Conservation (phyloP, 768 basidiomycete genomes). For the Podaxis mareebaensis region DNA sequence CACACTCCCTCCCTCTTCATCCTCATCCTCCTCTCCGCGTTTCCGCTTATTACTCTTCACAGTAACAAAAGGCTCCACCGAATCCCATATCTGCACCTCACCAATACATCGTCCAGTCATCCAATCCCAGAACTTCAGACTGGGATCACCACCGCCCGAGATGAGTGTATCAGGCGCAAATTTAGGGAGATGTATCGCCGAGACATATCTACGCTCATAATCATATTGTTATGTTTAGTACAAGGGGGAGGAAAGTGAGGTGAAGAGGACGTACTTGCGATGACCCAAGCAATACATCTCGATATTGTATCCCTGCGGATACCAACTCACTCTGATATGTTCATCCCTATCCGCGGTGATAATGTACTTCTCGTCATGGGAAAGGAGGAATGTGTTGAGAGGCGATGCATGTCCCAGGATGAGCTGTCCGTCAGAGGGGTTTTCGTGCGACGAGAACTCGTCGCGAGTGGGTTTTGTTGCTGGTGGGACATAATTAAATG, state of each 20-base stretch:
- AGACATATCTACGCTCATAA: slow-evolving; percentile 66
- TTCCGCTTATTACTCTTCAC: slow-evolving; percentile 34
- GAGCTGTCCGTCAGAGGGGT: slow-evolving; percentile 66
- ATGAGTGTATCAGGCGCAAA: slow-evolving; percentile 53
- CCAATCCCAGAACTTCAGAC: slow-evolving; percentile 82
- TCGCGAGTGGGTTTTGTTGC: slow-evolving; percentile 25
- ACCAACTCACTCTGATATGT: slow-evolving; percentile 91
- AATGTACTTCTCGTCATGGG: slow-evolving; percentile 68
- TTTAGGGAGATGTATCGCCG: slow-evolving; percentile 70
- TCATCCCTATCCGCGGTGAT: slow-evolving; percentile 94
- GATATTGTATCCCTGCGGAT: slow-evolving; percentile 81
- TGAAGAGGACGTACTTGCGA: slow-evolving; percentile 53
- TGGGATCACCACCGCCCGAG: slow-evolving; percentile 86
- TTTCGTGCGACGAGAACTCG: slow-evolving; percentile 61
- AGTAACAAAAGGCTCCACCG: slow-evolving; percentile 50
- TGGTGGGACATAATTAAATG: slow-evolving; percentile 43
- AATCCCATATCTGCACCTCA: slow-evolving; percentile 51
- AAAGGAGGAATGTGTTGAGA: slow-evolving; percentile 71
- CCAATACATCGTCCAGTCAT: slow-evolving; percentile 55
- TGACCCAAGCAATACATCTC: slow-evolving; percentile 89
- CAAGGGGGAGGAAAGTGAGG: background rate
- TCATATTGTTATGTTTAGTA: background rate
- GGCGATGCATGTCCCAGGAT: slow-evolving; percentile 89
- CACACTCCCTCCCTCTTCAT: slow-evolving; percentile 23
- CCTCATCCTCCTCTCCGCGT: slow-evolving; percentile 27